Evolutionary conservation across 192 early-diverging fungal genomes (phyloP).

Genomic region (Linnemannia elongata): DNA sequence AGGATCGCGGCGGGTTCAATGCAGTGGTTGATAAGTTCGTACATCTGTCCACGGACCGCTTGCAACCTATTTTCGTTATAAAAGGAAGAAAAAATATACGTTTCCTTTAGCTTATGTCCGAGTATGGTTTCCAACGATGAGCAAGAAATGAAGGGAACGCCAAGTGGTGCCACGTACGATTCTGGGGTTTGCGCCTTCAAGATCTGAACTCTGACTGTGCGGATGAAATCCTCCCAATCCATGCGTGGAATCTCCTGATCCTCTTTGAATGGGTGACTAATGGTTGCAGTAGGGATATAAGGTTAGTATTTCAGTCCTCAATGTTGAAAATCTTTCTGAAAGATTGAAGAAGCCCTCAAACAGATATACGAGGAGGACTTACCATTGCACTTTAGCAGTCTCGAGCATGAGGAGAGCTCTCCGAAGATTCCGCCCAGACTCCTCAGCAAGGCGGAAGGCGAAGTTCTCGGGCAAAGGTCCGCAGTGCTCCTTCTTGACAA

Average conservation of each 20-base stretch:
- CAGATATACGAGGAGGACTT: constrained; percentile 32
- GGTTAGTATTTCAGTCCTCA: background rate
- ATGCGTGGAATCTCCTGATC: constrained; percentile 74
- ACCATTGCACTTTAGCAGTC: constrained; percentile 79
- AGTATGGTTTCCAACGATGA: too few relatives aligned
- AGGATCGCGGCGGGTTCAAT: constrained; percentile 87
- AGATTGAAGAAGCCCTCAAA: background rate
- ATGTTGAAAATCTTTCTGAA: background rate
- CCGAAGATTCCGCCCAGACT: constrained; percentile 85
- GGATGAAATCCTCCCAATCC: constrained; percentile 91
- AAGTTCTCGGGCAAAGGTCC: constrained; percentile 73
- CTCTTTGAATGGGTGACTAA: constrained; percentile 56
- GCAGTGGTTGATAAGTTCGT: constrained; percentile 92
- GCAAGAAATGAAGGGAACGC: background rate
- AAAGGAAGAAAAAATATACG: background rate
- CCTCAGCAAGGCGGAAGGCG: constrained; percentile 75
- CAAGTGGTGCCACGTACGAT: constrained; percentile 52
- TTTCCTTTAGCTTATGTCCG: too few relatives aligned
- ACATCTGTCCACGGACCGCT: constrained; percentile 80
- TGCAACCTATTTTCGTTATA: constrained; percentile 64
- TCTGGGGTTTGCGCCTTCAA: constrained; percentile 83
- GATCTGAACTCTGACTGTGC: constrained; percentile 76
- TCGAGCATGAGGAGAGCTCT: constrained; percentile 94
- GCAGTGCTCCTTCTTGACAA: constrained; percentile 85
- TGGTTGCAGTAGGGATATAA: background rate